Percentiles rank a stretch among this genome's conserved stretches.
Conservation (phyloP, 768 basidiomycete species). For the Chalciporus piperatus region DNA sequence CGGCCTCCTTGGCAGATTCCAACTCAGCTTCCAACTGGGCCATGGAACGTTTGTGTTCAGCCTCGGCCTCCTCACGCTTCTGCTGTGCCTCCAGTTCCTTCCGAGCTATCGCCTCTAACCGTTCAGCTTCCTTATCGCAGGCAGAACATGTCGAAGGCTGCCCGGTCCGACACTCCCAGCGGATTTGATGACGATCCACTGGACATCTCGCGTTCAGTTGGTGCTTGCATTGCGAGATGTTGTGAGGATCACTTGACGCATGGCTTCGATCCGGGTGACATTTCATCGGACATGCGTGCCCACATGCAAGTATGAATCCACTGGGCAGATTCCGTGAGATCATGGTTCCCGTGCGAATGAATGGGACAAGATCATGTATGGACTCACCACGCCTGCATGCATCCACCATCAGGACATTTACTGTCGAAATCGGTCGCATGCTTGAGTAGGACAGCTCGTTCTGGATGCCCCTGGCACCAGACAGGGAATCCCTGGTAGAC, state of each 20-base stretch:
- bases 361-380: neutral
- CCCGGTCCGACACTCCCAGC: conserved; percentile 41
- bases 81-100: conserved; percentile 38
- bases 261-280: conserved; percentile 53
- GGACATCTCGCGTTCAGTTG: conserved; percentile 38
- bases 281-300: conserved; percentile 54
- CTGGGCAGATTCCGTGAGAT: neutral
- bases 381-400: conserved; percentile 53
- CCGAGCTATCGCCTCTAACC: conserved; percentile 37
- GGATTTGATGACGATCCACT: conserved; percentile 40
- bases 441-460: conserved; percentile 36
- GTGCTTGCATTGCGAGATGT: conserved; percentile 39
- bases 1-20: conserved; percentile 28
- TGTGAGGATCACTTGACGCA: conserved; percentile 24
- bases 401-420: conserved; percentile 62
- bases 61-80: conserved; percentile 42
- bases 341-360: neutral
- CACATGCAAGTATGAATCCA: conserved; percentile 11
- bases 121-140: conserved; percentile 42
- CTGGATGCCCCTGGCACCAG: conserved; percentile 52
- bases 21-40: conserved; percentile 43
- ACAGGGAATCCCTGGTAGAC: conserved; percentile 44
- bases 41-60: conserved; percentile 37
- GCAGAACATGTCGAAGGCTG: conserved; percentile 37
- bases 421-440: conserved; percentile 48